phyloP scores from a whole-genome alignment of 371 early-diverging fungal species.

The Lichtheimia ramosa region DNA sequence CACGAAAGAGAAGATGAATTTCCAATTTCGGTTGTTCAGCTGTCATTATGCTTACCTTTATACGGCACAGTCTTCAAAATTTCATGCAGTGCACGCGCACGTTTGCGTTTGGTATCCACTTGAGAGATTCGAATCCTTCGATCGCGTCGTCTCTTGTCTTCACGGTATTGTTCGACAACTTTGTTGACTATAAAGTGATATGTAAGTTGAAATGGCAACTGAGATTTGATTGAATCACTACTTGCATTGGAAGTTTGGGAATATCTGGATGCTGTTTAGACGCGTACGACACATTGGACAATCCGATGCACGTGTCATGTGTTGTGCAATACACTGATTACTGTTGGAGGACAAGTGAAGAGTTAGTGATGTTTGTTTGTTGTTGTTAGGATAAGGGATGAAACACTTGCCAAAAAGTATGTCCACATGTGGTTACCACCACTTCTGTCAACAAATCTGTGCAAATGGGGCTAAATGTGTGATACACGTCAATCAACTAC shows the following conservation, averaged over 20 bases:
- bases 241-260: slow-evolving; percentile 81
- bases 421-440: slow-evolving; percentile 81
- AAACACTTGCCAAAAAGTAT: slow-evolving; percentile 78
- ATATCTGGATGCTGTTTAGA: slow-evolving; percentile 65
- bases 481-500: neutral
- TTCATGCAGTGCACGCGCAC: neutral
- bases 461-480: slow-evolving; percentile 67
- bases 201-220: neutral
- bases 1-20: neutral
- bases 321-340: slow-evolving; percentile 71
- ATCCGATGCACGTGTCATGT: slow-evolving; percentile 53
- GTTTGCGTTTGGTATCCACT: neutral
- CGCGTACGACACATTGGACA: slow-evolving; percentile 76
- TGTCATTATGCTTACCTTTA: slow-evolving; percentile 5
- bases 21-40: neutral
- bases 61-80: slow-evolving; percentile 7
- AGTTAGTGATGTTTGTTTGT: neutral
- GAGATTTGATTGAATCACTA: neutral
- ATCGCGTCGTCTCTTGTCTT: neutral
- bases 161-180: slow-evolving; percentile 5
- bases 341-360: slow-evolving; percentile 24
- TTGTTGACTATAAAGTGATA: neutral
- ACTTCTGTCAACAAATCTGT: slow-evolving; percentile 72
- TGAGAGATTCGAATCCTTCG: neutral
- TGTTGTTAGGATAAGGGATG: neutral